A percentile compares a stretch with the other conserved stretches of the same genome.
Conservation (phyloP, 768 basidiomycete genomes). For the Boletus barrowsii region DNA sequence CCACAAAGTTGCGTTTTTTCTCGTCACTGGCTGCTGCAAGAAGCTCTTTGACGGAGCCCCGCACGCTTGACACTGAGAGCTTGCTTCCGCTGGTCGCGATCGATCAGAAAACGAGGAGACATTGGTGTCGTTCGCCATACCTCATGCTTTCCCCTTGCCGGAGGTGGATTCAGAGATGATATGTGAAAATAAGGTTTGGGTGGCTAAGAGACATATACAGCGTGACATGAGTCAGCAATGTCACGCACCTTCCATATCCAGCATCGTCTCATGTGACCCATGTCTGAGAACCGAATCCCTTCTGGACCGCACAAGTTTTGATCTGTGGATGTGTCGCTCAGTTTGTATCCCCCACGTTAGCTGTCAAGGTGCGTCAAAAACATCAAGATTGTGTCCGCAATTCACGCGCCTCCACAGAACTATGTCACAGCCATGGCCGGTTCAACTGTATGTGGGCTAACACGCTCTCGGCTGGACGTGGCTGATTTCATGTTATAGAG, state of each 20-base stretch:
- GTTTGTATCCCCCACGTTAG: not conserved
- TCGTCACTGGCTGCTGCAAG: slow-evolving; percentile 81
- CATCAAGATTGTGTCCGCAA: not conserved
- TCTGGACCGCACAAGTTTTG: not conserved
- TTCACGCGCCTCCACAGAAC: slow-evolving; percentile 13
- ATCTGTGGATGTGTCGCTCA: slow-evolving; percentile 10
- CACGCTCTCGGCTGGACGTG: not conserved
- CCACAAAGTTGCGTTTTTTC: slow-evolving; percentile 90
- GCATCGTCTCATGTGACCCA: slow-evolving; percentile 13
- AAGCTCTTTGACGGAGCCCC: slow-evolving; percentile 92
- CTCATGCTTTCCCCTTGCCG: slow-evolving; percentile 31
- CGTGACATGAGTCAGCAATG: slow-evolving; percentile 29
- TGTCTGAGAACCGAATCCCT: slow-evolving; percentile 13
- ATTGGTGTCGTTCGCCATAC: slow-evolving; percentile 10
- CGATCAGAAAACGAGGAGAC: not conserved
- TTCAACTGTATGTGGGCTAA: slow-evolving; percentile 18
- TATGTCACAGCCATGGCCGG: slow-evolving; percentile 28
- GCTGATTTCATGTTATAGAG: slow-evolving; percentile 9
- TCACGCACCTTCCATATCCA: slow-evolving; percentile 6
- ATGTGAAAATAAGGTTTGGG: slow-evolving; percentile 27
- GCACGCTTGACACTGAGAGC: slow-evolving; percentile 99
- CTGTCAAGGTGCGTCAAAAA: slow-evolving; percentile 3
- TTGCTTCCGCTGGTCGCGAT: slow-evolving; percentile 48
- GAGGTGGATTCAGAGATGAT: slow-evolving; percentile 23
- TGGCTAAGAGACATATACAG: slow-evolving; percentile 34